Evolutionary conservation across 768 basidiomycete genomes (phyloP).

Genomic region (Phylloporus arenicola): DNA sequence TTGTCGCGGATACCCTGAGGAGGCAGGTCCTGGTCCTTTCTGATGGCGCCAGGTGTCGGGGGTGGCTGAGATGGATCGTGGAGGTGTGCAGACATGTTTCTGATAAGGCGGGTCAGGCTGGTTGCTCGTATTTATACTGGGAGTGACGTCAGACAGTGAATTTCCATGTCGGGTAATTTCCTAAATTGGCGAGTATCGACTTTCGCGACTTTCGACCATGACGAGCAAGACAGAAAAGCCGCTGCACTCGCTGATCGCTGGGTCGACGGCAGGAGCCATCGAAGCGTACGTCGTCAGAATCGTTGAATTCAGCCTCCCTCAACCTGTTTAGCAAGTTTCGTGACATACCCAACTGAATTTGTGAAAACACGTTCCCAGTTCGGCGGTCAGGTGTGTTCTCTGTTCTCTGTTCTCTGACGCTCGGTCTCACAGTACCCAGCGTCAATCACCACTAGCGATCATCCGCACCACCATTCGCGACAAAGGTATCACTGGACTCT

Average conservation of each 20-base stretch:
- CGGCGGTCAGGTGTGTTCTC: slow-evolving; percentile 55
- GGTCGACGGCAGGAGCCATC: slow-evolving; percentile 86
- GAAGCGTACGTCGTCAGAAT: slow-evolving; percentile 65
- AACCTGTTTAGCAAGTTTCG: slow-evolving; percentile 51
- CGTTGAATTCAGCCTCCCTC: slow-evolving; percentile 13
- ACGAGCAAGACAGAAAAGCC: slow-evolving; percentile 72
- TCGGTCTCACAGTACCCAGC: slow-evolving; percentile 30
- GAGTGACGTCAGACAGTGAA: slow-evolving; percentile 12
- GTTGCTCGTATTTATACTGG: slow-evolving; percentile 14
- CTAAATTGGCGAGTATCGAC: not conserved
- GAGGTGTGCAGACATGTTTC: slow-evolving; percentile 27
- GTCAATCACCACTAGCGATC: slow-evolving; percentile 69
- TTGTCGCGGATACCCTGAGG: not conserved
- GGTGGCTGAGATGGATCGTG: slow-evolving; percentile 48
- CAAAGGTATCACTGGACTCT: slow-evolving; percentile 81
- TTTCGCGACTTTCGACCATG: slow-evolving; percentile 24
- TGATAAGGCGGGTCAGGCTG: not conserved
- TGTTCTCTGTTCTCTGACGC: not conserved
- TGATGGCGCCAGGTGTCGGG: slow-evolving; percentile 26
- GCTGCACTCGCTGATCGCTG: slow-evolving; percentile 81
- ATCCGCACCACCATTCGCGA: slow-evolving; percentile 65
- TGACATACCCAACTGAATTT: slow-evolving; percentile 87
- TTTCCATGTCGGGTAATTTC: not conserved
- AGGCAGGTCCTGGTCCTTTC: not conserved
- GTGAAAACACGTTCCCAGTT: slow-evolving; percentile 95